Evolutionary conservation across 495 filamentous ascomycete species (phyloP).

Genomic region (Penicillium ucsense): DNA sequence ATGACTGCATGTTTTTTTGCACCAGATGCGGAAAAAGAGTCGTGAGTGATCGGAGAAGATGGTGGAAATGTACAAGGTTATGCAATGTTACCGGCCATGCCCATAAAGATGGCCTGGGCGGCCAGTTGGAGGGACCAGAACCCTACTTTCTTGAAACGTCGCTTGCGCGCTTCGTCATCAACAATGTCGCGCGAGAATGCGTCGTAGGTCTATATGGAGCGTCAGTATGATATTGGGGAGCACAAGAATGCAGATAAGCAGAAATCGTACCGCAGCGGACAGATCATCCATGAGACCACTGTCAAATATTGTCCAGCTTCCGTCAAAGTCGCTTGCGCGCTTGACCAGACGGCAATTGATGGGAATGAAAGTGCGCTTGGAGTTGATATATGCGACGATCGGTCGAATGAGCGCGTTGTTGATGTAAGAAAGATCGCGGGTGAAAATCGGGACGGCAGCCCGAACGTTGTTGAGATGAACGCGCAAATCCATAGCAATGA

Average conservation of each 20-base stretch:
- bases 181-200: conserved; percentile 85
- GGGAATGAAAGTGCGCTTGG: conserved; percentile 83
- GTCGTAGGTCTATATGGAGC: conserved; percentile 56
- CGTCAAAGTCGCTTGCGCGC: conserved; percentile 77
- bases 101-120: conserved; percentile 90
- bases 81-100: conserved; percentile 79
- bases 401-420: conserved; percentile 91
- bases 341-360: conserved; percentile 93
- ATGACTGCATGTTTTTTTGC: neutral
- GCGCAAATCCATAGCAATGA: conserved; percentile 80
- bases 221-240: conserved; percentile 5
- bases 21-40: neutral
- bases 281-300: conserved; percentile 91
- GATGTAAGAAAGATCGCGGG: conserved; percentile 80
- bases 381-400: conserved; percentile 99
- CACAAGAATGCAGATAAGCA: neutral
- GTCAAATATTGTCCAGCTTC: conserved; percentile 91
- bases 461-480: conserved; percentile 88
- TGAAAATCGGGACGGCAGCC: conserved; percentile 86
- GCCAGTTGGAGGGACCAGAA: conserved; percentile 89
- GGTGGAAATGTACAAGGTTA: conserved; percentile 31
- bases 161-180: conserved; percentile 72
- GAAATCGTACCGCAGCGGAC: conserved; percentile 61
- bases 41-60: neutral
- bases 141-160: conserved; percentile 90